Evolutionary conservation across 2,329 filamentous ascomycete species (phyloP).

Genomic region (Fusarium sp.): DNA sequence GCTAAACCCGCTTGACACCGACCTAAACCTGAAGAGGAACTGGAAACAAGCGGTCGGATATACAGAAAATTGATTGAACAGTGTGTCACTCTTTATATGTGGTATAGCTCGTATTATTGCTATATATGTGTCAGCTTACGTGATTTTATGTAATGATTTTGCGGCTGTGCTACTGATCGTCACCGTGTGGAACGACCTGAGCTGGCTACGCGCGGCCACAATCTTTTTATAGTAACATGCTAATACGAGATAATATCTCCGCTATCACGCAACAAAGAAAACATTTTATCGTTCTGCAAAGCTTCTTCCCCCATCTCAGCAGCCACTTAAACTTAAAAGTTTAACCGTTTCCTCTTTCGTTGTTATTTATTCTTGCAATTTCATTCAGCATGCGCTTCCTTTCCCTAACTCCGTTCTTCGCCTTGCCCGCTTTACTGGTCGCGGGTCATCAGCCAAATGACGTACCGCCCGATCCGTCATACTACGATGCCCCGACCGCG

Average conservation of each 20-base stretch:
- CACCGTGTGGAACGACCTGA: not conserved
- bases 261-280: not conserved
- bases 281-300: not conserved
- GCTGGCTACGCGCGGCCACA: conserved; percentile 10
- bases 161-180: not conserved
- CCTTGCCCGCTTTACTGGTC: not conserved
- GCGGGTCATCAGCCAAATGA: not conserved
- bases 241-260: not conserved
- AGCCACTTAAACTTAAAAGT: accelerated
- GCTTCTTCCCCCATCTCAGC: not conserved
- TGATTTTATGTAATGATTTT: not conserved
- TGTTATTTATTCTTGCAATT: not conserved
- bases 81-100: not conserved
- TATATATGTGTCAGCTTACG: not conserved
- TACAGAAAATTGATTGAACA: not conserved
- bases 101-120: not conserved
- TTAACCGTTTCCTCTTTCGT: not conserved
- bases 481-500: not conserved
- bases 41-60: not conserved
- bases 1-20: not conserved
- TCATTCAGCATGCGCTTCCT: conserved; percentile 2
- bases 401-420: not conserved
- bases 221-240: conserved; percentile 27
- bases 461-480: not conserved
- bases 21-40: not conserved